Conservation (phyloP, 805 yeast species). For the Metschnikowia peoriensis region DNA sequence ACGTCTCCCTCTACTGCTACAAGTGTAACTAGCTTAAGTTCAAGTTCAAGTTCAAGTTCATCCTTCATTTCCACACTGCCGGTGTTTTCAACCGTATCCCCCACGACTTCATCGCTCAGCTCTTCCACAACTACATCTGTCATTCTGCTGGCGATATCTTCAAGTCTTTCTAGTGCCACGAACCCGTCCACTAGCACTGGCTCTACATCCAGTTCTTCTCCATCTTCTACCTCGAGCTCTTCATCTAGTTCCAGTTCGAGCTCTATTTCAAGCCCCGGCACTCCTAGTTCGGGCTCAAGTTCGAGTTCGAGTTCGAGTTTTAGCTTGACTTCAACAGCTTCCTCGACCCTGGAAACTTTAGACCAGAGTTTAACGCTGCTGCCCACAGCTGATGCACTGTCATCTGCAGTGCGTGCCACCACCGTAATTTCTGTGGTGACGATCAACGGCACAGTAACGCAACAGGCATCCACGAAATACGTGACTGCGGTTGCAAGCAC, state of each 20-base stretch:
- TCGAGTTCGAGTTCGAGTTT: neutral
- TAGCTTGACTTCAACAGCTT: neutral
- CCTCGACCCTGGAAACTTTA: neutral
- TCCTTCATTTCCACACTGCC: neutral
- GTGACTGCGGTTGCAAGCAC: conserved; percentile 20
- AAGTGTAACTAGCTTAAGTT: neutral
- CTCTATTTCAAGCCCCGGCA: neutral
- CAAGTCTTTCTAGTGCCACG: neutral
- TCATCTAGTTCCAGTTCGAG: neutral
- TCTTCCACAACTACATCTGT: neutral
- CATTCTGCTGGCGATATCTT: neutral
- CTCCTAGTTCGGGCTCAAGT: neutral
- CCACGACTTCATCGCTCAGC: neutral
- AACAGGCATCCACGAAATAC: conserved; percentile 21
- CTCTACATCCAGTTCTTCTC: too few species aligned
- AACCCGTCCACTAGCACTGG: neutral
- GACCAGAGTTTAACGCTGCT: neutral
- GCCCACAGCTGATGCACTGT: neutral
- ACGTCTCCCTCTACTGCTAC: too few species aligned
- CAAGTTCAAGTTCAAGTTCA: neutral
- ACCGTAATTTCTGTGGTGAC: conserved; percentile 34
- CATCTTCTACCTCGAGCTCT: neutral
- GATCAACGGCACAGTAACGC: conserved; percentile 30
- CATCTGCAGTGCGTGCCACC: conserved; percentile 20
- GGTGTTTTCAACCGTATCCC: neutral